Conservation (phyloP, 2,329 filamentous ascomycete genomes). For the Aspergillus arachidicola region DNA sequence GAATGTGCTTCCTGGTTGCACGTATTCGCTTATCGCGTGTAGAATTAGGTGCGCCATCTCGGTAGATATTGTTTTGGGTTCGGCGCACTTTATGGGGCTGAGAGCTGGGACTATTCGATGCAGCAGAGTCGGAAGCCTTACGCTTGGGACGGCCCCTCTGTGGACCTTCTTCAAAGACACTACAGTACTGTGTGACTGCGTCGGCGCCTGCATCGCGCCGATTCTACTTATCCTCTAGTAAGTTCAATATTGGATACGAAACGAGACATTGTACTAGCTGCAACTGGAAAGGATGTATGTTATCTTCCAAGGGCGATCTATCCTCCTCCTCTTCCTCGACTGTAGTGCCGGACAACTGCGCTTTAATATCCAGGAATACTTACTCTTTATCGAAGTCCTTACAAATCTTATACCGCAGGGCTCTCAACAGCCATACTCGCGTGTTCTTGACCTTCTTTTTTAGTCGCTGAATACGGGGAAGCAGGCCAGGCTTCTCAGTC, state of each 20-base stretch:
- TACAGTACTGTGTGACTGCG: conserved; percentile 20
- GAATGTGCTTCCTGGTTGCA: conserved; percentile 17
- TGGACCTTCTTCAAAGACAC: conserved; percentile 22
- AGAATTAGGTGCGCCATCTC: conserved; percentile 6
- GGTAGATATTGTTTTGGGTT: neutral
- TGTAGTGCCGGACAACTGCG: conserved; percentile 19
- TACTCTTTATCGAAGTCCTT: conserved; percentile 26
- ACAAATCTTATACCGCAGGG: conserved; percentile 15
- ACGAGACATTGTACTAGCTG: conserved; percentile 21
- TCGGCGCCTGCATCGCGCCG: conserved; percentile 17
- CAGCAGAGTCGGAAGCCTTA: conserved; percentile 8
- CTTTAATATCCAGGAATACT: conserved; percentile 23
- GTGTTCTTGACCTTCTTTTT: conserved; percentile 24
- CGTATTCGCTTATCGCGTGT: conserved; percentile 8
- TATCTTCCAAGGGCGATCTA: conserved; percentile 9
- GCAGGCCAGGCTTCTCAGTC: conserved; percentile 12
- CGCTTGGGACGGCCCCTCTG: conserved; percentile 15
- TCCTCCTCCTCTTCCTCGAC: conserved; percentile 20
- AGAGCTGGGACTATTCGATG: conserved; percentile 3
- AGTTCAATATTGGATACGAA: conserved; percentile 21
- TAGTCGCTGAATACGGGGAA: conserved; percentile 7
- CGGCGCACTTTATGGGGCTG: conserved; percentile 3
- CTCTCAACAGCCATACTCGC: conserved; percentile 13
- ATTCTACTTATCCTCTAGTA: conserved; percentile 23
- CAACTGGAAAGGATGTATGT: conserved; percentile 17